A percentile compares a stretch with the other conserved stretches of the same genome.
Conservation (phyloP, 495 filamentous ascomycete genomes). For the Cetradonia linearis region DNA sequence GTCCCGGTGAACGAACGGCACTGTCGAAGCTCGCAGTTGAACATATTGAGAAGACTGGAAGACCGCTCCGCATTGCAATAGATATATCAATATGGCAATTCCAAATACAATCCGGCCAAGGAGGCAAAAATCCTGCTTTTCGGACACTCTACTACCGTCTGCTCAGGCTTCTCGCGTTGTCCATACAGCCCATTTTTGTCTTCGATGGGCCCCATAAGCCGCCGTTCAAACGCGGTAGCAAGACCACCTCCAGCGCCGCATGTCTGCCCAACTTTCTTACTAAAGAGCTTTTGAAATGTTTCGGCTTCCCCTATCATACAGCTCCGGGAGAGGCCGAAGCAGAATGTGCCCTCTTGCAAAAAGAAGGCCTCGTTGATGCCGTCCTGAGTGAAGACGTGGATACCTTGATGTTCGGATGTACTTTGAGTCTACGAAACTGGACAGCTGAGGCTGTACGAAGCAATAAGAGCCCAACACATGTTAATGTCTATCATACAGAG, state of each 20-base stretch:
- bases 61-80: conserved; percentile 78
- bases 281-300: conserved; percentile 71
- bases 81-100: conserved; percentile 98
- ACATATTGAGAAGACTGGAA: conserved; percentile 55
- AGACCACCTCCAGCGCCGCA: conserved; percentile 37
- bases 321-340: conserved; percentile 96
- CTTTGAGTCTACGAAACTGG: conserved; percentile 70
- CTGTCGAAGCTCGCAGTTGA: conserved; percentile 73
- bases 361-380: conserved; percentile 77
- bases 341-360: conserved; percentile 83
- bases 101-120: conserved; percentile 75
- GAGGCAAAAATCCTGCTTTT: conserved; percentile 82
- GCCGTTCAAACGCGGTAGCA: conserved; percentile 76
- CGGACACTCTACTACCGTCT: conserved; percentile 91
- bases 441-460: conserved; percentile 56
- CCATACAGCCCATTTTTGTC: conserved; percentile 84
- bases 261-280: conserved; percentile 41
- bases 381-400: conserved; percentile 97
- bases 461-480: conserved; percentile 68
- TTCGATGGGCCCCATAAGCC: conserved; percentile 92
- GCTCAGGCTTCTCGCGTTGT: conserved; percentile 65
- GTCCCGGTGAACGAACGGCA: conserved; percentile 65
- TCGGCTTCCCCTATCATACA: conserved; percentile 74
- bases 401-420: conserved; percentile 93
- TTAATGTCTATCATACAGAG: conserved; percentile 61